These are phyloP conservation scores for Rosa multiflora DNA, from an alignment of 306 rosid genomes.

Conservation along the genomic window DNA sequence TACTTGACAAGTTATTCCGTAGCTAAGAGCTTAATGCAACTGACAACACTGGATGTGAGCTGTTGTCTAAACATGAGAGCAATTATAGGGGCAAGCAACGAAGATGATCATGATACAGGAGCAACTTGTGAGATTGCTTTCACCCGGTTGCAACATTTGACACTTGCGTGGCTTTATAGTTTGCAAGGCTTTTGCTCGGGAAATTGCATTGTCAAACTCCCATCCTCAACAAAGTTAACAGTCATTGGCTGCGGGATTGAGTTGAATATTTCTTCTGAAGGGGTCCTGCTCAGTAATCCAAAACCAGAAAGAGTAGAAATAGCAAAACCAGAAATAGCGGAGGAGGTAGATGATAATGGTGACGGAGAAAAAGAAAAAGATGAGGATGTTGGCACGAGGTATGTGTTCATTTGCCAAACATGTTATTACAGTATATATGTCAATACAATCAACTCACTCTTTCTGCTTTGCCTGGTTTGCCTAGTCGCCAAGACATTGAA, in stretches of 20 bases:
- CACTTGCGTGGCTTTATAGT: rapidly evolving
- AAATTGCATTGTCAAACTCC: neutral
- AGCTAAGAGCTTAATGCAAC: neutral
- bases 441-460: too few relatives aligned
- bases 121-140: neutral
- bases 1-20: neutral
- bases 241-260: neutral
- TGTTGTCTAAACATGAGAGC: rapidly evolving
- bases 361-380: too few relatives aligned
- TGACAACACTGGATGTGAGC: neutral
- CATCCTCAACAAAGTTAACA: neutral
- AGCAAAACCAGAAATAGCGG: neutral
- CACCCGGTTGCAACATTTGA: neutral
- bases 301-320: too few relatives aligned
- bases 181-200: neutral
- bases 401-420: too few relatives aligned
- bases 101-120: neutral
- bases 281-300: neutral
- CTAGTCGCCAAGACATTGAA: neutral
- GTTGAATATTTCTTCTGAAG: neutral
- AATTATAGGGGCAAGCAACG: neutral
- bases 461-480: too few relatives aligned
- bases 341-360: neutral
- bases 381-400: too few relatives aligned
- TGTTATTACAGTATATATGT: too few relatives aligned